These are phyloP conservation scores for Mycena epipterygia DNA, from an alignment of 768 basidiomycete species.

Conservation along the genomic window DNA sequence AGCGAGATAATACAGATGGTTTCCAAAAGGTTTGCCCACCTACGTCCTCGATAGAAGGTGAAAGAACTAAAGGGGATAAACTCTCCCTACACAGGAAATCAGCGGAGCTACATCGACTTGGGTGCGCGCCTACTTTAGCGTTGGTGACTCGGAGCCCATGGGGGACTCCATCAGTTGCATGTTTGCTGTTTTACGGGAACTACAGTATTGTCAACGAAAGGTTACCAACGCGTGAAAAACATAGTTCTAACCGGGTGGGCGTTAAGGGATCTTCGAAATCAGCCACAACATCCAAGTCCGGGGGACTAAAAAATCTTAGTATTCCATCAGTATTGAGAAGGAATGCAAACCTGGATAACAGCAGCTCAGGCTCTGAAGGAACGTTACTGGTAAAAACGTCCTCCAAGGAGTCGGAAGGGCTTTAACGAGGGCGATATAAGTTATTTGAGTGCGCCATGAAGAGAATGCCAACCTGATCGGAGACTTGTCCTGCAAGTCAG, in stretches of 20 bases:
- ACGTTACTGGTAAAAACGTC: conserved; percentile 25
- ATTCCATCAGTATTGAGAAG: background rate
- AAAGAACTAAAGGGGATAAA: conserved; percentile 18
- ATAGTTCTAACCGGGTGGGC: conserved; percentile 30
- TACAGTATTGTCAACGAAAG: background rate
- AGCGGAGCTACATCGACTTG: background rate
- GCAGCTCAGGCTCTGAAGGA: conserved; percentile 10
- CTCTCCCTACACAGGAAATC: background rate
- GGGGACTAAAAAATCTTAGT: conserved; percentile 24
- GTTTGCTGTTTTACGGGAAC: conserved; percentile 9
- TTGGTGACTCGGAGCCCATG: too few relatives aligned
- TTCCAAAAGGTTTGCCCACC: background rate
- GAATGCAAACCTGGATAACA: conserved; percentile 28
- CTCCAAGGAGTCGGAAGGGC: conserved; percentile 11
- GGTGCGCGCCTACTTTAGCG: background rate
- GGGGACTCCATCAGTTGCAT: conserved; percentile 8
- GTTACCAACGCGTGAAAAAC: background rate
- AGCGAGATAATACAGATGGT: too few relatives aligned
- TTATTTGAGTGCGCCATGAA: background rate
- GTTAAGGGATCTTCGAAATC: conserved; percentile 34
- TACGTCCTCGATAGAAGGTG: background rate
- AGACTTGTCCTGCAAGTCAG: background rate
- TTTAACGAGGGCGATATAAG: background rate
- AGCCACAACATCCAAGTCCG: conserved; percentile 25
- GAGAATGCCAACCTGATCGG: conserved; percentile 8